phyloP scores from a whole-genome alignment of 192 early-diverging fungal species.

The Podila horticola region DNA sequence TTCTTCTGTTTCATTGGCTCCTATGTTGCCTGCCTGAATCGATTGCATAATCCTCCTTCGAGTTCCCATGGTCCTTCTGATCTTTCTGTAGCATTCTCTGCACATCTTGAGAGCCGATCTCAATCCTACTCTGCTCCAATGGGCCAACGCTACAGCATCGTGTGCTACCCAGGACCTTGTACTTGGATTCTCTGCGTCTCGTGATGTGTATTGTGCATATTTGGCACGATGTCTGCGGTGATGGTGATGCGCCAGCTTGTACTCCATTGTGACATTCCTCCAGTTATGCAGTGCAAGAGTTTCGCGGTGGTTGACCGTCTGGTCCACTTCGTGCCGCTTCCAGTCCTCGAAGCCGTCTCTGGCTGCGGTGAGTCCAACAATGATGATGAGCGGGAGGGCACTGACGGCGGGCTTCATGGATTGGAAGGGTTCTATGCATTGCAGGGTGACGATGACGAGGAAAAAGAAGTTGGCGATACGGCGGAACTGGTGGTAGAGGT shows the following conservation, averaged over 20 bases:
- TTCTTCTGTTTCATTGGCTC: neutral
- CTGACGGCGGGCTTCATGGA: slow-evolving; percentile 79
- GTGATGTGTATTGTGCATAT: slow-evolving; percentile 15
- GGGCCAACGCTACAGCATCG: too few species aligned
- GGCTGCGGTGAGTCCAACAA: slow-evolving; percentile 76
- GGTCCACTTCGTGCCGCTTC: slow-evolving; percentile 83
- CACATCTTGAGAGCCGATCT: neutral
- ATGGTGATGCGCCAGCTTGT: neutral
- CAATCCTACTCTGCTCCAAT: too few species aligned
- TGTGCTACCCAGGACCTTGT: neutral
- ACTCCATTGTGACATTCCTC: slow-evolving; percentile 64
- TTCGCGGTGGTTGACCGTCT: slow-evolving; percentile 74
- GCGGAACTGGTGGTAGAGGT: slow-evolving; percentile 95
- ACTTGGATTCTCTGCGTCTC: neutral
- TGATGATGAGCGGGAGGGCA: slow-evolving; percentile 82
- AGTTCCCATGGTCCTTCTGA: neutral
- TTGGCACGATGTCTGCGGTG: slow-evolving; percentile 9
- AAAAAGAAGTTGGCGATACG: slow-evolving; percentile 95
- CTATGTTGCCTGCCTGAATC: neutral
- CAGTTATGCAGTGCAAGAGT: slow-evolving; percentile 61
- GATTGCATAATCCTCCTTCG: too few species aligned
- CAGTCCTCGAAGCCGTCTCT: slow-evolving; percentile 95
- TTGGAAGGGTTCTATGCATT: slow-evolving; percentile 67
- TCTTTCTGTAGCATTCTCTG: neutral
- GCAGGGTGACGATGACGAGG: slow-evolving; percentile 83